Percentiles rank a stretch among this genome's conserved stretches.
These are phyloP conservation scores for Lactarius psammicola DNA, from an alignment of 768 basidiomycete genomes.

Conservation along the genomic window DNA sequence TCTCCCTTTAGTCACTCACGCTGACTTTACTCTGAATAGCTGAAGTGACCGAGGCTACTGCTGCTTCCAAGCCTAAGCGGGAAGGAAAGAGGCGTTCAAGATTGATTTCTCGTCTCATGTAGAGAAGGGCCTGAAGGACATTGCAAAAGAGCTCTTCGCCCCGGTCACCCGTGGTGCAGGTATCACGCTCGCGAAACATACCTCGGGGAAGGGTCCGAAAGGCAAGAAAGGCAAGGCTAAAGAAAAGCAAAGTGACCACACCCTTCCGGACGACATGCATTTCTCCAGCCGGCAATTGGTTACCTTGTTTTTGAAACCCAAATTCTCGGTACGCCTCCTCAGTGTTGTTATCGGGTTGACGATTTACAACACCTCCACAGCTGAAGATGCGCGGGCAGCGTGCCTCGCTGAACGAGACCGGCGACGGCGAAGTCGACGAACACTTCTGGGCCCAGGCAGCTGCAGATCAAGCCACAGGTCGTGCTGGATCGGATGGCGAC, in stretches of 20 bases:
- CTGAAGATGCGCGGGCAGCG: constrained; percentile 84
- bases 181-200: constrained; percentile 55
- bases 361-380: constrained; percentile 42
- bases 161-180: constrained; percentile 67
- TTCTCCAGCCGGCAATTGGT: constrained; percentile 90
- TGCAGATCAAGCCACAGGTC: constrained; percentile 71
- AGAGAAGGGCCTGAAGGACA: constrained; percentile 58
- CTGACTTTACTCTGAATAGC: constrained; percentile 36
- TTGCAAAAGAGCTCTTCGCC: constrained; percentile 72
- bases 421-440: constrained; percentile 90
- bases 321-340: constrained; percentile 70
- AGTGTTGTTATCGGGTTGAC: neutral
- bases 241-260: constrained; percentile 71
- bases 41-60: constrained; percentile 51
- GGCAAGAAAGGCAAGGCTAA: constrained; percentile 47
- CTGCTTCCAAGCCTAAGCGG: constrained; percentile 50
- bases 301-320: constrained; percentile 92
- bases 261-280: constrained; percentile 96
- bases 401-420: constrained; percentile 51
- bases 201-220: constrained; percentile 37
- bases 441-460: constrained; percentile 97
- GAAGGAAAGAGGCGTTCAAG: constrained; percentile 80
- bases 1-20: neutral
- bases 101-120: constrained; percentile 72
- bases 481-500: constrained; percentile 53